These are phyloP conservation scores for Fusarium tricinctum DNA, from an alignment of 2,329 filamentous ascomycete genomes.

Conservation along the genomic window DNA sequence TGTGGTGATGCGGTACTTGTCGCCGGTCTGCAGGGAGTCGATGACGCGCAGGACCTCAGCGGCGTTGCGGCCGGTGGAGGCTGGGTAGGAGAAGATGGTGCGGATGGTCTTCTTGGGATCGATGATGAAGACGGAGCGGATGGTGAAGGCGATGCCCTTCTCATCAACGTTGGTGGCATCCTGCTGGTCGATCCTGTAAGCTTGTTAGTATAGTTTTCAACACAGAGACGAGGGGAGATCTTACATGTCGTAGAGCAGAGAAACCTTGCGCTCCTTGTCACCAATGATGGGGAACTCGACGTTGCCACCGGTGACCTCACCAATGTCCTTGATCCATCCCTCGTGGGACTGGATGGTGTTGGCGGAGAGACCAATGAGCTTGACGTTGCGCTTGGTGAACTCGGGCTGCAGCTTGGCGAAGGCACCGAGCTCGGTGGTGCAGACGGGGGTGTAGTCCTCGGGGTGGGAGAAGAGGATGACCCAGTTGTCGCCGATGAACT, in stretches of 20 bases:
- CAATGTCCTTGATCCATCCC: conserved; percentile 91
- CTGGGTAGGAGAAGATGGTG: conserved; percentile 92
- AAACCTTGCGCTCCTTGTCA: conserved; percentile 82
- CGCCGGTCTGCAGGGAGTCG: conserved; percentile 84
- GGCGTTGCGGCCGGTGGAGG: conserved; percentile 88
- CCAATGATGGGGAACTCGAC: conserved; percentile 85
- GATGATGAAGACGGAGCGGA: conserved; percentile 94
- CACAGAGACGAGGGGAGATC: conserved; percentile 32
- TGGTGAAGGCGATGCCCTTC: conserved; percentile 91
- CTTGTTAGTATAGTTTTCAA: conserved; percentile 13
- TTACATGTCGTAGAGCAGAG: conserved; percentile 83
- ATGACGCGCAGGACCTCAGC: conserved; percentile 83
- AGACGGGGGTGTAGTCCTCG: conserved; percentile 93
- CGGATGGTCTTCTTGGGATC: conserved; percentile 95
- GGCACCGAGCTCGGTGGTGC: conserved; percentile 94
- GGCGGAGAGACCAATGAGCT: conserved; percentile 91
- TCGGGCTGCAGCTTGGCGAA: conserved; percentile 91
- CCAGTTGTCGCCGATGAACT: conserved; percentile 85
- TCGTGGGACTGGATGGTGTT: conserved; percentile 88
- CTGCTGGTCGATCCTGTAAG: conserved; percentile 78
- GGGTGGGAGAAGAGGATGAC: conserved; percentile 88
- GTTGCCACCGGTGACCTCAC: conserved; percentile 79
- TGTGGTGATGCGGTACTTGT: conserved; percentile 89
- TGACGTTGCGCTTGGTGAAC: conserved; percentile 87
- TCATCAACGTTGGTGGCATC: conserved; percentile 84